Evolutionary conservation across 768 basidiomycete species (phyloP), one percentile per base, ranked within the genome.

Genomic region (Lentinus tigrinus): DNA sequence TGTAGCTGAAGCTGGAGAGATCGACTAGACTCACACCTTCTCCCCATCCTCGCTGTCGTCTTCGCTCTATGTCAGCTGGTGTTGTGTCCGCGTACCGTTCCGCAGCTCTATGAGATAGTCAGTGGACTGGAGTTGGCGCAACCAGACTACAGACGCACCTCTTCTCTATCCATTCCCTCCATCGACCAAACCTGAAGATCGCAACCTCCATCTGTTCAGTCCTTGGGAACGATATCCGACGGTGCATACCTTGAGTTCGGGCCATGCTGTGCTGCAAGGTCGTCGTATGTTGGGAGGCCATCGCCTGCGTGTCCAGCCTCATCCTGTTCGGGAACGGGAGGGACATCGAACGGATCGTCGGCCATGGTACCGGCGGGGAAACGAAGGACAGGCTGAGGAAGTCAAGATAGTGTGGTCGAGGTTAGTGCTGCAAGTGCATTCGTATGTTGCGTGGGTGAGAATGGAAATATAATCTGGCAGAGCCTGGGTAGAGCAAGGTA

Each of bases 121-220:
- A 63, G 54, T 51, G 54, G 39, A 36, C 36, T 36, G 49, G 34
- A 24, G 14, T 27, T 47, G 44, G 56, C 24, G 34, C 17, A 24
- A 16, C 14, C 40, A 59, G 23, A 24, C 21, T 11, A 16, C 2
- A 4, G 5, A 61, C 73, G 48, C 62, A 87, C 91, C 91, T 81
- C 72, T 93, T 94, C 75, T 94, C 91, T 55, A 94, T 89, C 91
- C 91, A 94, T 6, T 85, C 84, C 68, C 80, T 82, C 91, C 91
- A 94, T 57, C 91, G 78, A 19, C 91, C 91, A 65, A 93, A 93
- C 66, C 91, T 93, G 64, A 1, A 19, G 13, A 21, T 1, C 7
- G 17, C 34, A 28, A 19, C 17, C 13, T 48, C 31, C 3, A 39
- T 39, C 19, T 28, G 42, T 27, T 36, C 3, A 36, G 21, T 44